phyloP scores from a whole-genome alignment of 2,329 filamentous ascomycete species.

The Lachnellula subtilissima region DNA sequence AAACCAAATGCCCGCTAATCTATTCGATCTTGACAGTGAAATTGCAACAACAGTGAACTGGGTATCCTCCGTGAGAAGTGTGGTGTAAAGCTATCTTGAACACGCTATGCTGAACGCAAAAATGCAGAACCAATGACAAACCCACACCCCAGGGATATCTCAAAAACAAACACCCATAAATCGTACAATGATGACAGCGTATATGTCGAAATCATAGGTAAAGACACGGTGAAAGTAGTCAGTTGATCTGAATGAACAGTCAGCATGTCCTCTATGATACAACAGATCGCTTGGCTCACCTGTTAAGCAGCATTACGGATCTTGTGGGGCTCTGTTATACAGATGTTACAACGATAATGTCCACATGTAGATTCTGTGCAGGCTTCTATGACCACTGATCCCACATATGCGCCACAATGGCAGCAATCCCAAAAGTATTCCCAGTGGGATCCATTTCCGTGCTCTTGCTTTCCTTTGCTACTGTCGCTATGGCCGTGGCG shows the following conservation, averaged over 20 bases:
- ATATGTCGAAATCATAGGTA: not conserved
- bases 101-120: not conserved
- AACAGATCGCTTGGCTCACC: not conserved
- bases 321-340: not conserved
- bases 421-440: not conserved
- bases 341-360: not conserved
- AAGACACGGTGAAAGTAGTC: not conserved
- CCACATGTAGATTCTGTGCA: not conserved
- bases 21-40: not conserved
- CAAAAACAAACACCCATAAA: not conserved
- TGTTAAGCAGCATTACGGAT: not conserved
- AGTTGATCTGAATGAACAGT: no score
- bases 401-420: not conserved
- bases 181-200: not conserved
- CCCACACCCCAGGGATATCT: not conserved
- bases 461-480: not conserved
- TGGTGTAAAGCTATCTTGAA: not conserved
- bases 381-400: not conserved
- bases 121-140: not conserved
- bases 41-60: not conserved
- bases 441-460: no score
- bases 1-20: not conserved
- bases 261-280: no score
- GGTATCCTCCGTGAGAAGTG: not conserved
- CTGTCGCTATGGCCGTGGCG: not conserved